Base-by-base conservation (phyloP, 441 rosid genomes). In the Biscutella laevigata region DNA sequence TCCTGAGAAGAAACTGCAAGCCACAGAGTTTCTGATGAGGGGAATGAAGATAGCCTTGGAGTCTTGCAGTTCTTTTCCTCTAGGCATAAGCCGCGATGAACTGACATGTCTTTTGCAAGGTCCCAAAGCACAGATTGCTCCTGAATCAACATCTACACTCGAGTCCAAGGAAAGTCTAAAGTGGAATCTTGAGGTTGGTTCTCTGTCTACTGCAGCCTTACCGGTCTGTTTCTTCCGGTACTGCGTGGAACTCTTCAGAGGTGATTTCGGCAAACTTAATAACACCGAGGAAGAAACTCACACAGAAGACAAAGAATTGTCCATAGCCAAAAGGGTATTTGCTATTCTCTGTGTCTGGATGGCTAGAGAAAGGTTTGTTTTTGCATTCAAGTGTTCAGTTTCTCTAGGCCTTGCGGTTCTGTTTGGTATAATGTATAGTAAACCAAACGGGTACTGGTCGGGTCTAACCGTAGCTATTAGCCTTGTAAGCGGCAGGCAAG, bases 391-490 rank as follows among this genome's bases (percentile, higher is more conserved):
- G 53, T 81, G 94, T 64, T 82, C 96, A 0, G 19, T 82, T 49
- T 71, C 94, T 44, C 71, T 84, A 8, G 88, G 88, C 62, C 75
- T 84, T 1, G 86, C 94, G 0, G 91, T 84, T 53, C 68, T 88
- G 2, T 71, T 84, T 14, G 94, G 96, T 26, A 45, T 84, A 51
- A 34, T 76, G 14, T 82, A 70, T 65, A 66, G 74, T 63, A 79
- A 46, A 40, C 12, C 72, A 36, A 71, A 81, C 7, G 96, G 78
- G 7, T 79, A 81, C 17, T 84, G 94, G 96, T 76, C 96, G 6
- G 94, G 96, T 45, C 68, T 88, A 34, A 79, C 82, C 8, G 72
- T 81, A 33, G 89, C 96, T 38, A 83, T 79, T 29, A 78, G 91
- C 59, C 73, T 84, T 25, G 76, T 62, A 12, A 67, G 62, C 21